Conservation (phyloP, 2,329 filamentous ascomycete species). For the Colletotrichum navitas region DNA sequence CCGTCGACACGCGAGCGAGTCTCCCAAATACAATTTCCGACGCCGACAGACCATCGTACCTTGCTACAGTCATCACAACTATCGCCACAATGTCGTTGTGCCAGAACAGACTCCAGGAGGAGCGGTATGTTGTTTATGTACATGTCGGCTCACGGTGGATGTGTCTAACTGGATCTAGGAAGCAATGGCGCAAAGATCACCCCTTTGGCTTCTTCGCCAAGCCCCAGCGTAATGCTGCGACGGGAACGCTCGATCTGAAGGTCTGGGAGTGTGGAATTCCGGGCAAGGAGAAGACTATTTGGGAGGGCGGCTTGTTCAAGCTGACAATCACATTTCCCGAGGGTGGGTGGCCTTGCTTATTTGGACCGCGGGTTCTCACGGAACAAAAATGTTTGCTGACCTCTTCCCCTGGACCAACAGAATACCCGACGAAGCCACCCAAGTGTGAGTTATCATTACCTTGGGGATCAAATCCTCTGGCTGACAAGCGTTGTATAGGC, state of each 20-base stretch:
- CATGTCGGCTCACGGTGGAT: slow-evolving; percentile 8
- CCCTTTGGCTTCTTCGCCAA: slow-evolving; percentile 98
- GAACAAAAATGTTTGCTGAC: slow-evolving; percentile 41
- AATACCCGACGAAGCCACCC: slow-evolving; percentile 98
- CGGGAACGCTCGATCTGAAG: slow-evolving; percentile 91
- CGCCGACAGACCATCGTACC: neutral
- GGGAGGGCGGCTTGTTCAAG: slow-evolving; percentile 98
- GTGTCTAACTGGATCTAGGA: slow-evolving; percentile 65
- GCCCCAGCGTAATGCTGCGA: slow-evolving; percentile 77
- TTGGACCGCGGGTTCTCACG: neutral
- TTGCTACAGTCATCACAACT: slow-evolving; percentile 1
- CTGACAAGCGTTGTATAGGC: slow-evolving; percentile 65
- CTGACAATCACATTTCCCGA: slow-evolving; percentile 93
- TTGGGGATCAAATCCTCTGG: slow-evolving; percentile 11
- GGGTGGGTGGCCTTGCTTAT: slow-evolving; percentile 66
- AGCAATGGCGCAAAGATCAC: slow-evolving; percentile 97
- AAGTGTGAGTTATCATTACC: slow-evolving; percentile 81
- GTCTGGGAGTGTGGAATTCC: slow-evolving; percentile 97
- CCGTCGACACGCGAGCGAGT: slow-evolving; percentile 22
- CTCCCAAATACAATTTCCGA: slow-evolving; percentile 2
- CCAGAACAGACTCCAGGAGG: slow-evolving; percentile 87
- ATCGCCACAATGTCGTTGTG: slow-evolving; percentile 81
- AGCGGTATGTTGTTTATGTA: slow-evolving; percentile 71
- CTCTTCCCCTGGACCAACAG: slow-evolving; percentile 59
- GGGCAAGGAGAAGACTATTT: slow-evolving; percentile 95